These are phyloP conservation scores for Tremellales sp. DNA, from an alignment of 1,284 basidiomycete species.

Conservation along the genomic window DNA sequence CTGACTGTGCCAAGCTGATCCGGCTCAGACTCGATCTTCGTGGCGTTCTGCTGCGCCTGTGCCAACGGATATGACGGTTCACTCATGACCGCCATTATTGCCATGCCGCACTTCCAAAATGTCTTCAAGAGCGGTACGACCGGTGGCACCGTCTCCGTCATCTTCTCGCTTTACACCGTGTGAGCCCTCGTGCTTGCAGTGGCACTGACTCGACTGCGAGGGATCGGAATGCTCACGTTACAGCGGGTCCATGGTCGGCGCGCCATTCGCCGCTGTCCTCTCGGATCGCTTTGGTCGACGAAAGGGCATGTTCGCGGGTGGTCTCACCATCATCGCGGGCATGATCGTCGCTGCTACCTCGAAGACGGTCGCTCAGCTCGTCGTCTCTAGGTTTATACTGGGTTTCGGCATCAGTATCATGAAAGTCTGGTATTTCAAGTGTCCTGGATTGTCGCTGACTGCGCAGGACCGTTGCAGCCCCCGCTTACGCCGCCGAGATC, in stretches of 20 bases:
- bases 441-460: too few species aligned
- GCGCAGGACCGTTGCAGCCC: slow-evolving; percentile 56
- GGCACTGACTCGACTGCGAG: too few species aligned
- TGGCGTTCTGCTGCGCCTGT: slow-evolving; percentile 29
- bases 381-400: slow-evolving; percentile 47
- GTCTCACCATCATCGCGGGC: slow-evolving; percentile 10
- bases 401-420: slow-evolving; percentile 46
- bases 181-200: too few species aligned
- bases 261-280: slow-evolving; percentile 20
- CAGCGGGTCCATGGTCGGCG: slow-evolving; percentile 19
- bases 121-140: slow-evolving; percentile 20
- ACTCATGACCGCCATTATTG: slow-evolving; percentile 16
- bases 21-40: slow-evolving; percentile 24
- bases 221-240: not conserved
- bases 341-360: slow-evolving; percentile 11
- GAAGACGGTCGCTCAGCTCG: slow-evolving; percentile 23
- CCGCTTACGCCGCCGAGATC: slow-evolving; percentile 55
- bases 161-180: slow-evolving; percentile 33
- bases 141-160: slow-evolving; percentile 19
- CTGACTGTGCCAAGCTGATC: not conserved
- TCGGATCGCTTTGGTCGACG: slow-evolving; percentile 13
- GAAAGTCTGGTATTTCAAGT: too few species aligned
- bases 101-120: slow-evolving; percentile 28
- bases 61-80: slow-evolving; percentile 36
- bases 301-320: slow-evolving; percentile 10